These are phyloP conservation scores for Trametes cinnabarina DNA, from an alignment of 768 basidiomycete species.

Conservation along the genomic window DNA sequence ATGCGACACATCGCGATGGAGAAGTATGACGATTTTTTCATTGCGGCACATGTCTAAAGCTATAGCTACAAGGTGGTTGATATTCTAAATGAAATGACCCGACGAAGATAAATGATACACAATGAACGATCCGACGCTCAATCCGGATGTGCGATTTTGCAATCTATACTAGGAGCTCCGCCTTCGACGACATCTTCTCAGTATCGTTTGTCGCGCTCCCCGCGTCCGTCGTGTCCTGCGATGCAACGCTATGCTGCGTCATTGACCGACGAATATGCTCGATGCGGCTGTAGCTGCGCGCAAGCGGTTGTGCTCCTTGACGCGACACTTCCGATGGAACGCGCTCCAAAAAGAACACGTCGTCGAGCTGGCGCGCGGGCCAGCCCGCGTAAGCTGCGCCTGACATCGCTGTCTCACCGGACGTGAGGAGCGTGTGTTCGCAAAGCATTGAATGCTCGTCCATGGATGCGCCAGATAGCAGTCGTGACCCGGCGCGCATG, in stretches of 20 bases:
- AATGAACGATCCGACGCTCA: too few species aligned
- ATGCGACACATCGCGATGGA: too few species aligned
- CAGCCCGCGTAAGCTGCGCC: conserved; percentile 42
- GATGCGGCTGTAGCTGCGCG: conserved; percentile 3
- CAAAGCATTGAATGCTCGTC: conserved; percentile 47
- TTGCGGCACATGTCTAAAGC: too few species aligned
- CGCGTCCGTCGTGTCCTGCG: not conserved
- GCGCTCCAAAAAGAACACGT: conserved; percentile 9
- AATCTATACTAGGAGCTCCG: conserved; percentile 1
- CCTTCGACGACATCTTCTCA: not conserved
- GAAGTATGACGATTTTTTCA: too few species aligned
- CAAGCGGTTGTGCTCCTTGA: not conserved
- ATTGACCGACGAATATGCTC: conserved; percentile 11
- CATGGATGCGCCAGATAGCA: conserved; percentile 51
- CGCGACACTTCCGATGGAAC: not conserved
- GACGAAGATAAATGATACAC: too few species aligned
- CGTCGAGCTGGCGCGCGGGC: conserved; percentile 38
- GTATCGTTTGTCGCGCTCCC: not conserved
- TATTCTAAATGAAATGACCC: too few species aligned
- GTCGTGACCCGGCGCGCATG: conserved; percentile 44
- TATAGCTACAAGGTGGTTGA: too few species aligned
- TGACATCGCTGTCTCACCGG: conserved; percentile 45
- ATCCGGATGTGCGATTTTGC: too few species aligned
- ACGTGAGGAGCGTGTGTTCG: conserved; percentile 47
- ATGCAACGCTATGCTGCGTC: not conserved